These are phyloP conservation scores for Stentor coeruleus DNA, from an alignment of 73 alveolate genomes.

Conservation along the genomic window DNA sequence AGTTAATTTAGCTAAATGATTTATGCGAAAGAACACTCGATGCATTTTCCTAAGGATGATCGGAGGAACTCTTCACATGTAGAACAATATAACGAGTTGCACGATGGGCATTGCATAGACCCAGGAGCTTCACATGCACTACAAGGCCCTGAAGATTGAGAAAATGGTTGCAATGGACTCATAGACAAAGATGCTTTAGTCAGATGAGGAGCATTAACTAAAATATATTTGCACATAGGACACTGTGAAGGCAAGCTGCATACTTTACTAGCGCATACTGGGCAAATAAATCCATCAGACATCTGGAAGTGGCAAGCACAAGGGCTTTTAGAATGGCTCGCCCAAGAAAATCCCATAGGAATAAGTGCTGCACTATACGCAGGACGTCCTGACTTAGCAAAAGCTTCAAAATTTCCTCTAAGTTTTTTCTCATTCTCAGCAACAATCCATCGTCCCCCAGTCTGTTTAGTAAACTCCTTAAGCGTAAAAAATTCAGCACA, in stretches of 20 bases:
- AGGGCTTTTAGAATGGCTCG: not conserved
- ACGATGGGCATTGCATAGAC: not conserved
- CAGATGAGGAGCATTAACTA: slow-evolving; percentile 24
- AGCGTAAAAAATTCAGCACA: not conserved
- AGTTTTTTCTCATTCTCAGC: not conserved
- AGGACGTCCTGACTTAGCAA: slow-evolving; percentile 16
- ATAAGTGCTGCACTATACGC: not conserved
- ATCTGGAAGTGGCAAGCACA: slow-evolving; percentile 13
- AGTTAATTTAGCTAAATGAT: not conserved
- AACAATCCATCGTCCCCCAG: slow-evolving; percentile 4
- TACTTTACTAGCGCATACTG: not conserved
- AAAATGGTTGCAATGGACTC: slow-evolving; percentile 12
- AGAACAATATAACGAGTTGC: not conserved
- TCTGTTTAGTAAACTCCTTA: not conserved
- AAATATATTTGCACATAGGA: not conserved
- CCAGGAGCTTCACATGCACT: not conserved
- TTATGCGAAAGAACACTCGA: slow-evolving; percentile 1
- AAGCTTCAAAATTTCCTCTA: not conserved
- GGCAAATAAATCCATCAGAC: not conserved
- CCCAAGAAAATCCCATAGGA: not conserved
- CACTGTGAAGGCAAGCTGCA: slow-evolving; percentile 10
- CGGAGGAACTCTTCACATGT: not conserved
- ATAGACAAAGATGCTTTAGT: slow-evolving; percentile 11
- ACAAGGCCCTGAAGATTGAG: not conserved
- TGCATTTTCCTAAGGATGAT: not conserved